Conservation (phyloP, 202 grass and related monocot genomes). For the Bolboschoenoplectus hybrid region DNA sequence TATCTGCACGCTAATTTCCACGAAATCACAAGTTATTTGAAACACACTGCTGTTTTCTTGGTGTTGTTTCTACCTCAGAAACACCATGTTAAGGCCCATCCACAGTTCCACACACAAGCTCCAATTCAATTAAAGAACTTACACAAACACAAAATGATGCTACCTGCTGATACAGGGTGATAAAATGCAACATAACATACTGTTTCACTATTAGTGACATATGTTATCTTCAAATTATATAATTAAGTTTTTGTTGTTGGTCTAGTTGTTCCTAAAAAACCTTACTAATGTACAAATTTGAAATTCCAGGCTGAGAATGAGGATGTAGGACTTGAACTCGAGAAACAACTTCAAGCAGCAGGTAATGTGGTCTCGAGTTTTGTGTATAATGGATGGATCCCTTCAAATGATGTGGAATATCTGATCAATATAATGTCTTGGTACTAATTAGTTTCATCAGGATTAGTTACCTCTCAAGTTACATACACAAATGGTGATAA, state of each 20-base stretch:
- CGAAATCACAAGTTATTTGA: neutral
- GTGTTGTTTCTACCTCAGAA: neutral
- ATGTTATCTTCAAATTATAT: neutral
- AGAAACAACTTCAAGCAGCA: conserved; percentile 87
- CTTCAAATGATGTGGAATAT: neutral
- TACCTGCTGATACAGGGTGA: neutral
- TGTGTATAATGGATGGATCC: neutral
- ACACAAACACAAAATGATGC: neutral
- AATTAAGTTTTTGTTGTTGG: neutral
- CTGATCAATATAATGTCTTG: neutral
- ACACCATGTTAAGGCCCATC: neutral
- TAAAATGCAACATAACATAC: neutral
- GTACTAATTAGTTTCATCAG: neutral
- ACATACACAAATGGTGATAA: neutral
- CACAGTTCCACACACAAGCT: neutral
- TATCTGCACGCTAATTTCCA: neutral
- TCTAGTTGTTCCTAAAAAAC: neutral
- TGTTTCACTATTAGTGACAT: neutral
- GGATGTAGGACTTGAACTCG: conserved; percentile 68
- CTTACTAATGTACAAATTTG: conserved; percentile 9
- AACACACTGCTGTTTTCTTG: conserved; percentile 2
- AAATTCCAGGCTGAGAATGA: conserved; percentile 84
- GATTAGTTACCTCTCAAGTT: neutral
- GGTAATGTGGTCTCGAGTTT: conserved; percentile 44
- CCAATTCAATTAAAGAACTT: neutral